phyloP scores from a whole-genome alignment of 352 stramenopile species.

The Phytopythium cucurbitacearum region DNA sequence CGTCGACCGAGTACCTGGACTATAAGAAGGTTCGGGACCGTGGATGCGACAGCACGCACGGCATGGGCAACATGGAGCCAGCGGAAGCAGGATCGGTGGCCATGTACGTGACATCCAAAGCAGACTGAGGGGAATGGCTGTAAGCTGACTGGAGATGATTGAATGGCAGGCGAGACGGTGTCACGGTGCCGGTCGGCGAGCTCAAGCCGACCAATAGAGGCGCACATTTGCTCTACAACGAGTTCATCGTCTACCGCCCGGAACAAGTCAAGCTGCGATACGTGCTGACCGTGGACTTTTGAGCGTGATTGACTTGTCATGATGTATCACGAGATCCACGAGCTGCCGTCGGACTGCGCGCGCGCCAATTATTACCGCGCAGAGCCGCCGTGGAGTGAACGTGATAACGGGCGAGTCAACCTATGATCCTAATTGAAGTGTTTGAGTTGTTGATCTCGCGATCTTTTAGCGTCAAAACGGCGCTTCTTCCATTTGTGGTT shows the following conservation, averaged over 20 bases:
- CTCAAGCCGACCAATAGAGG: conserved; percentile 10
- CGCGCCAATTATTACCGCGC: too few relatives aligned
- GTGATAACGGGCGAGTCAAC: too few relatives aligned
- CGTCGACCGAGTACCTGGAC: conserved; percentile 15
- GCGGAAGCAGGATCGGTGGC: conserved; percentile 17
- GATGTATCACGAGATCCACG: too few relatives aligned
- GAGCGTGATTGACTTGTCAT: background rate
- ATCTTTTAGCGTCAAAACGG: too few relatives aligned
- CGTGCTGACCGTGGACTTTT: conserved; percentile 21
- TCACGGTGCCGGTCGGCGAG: conserved; percentile 29
- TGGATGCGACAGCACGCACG: conserved; percentile 27
- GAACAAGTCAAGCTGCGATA: conserved; percentile 44
- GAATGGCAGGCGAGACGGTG: conserved; percentile 20
- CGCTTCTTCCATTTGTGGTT: too few relatives aligned
- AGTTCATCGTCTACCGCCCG: conserved; percentile 41
- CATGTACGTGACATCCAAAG: conserved; percentile 5
- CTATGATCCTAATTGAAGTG: too few relatives aligned
- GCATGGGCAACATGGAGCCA: conserved; percentile 24
- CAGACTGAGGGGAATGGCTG: background rate
- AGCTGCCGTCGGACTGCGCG: too few relatives aligned
- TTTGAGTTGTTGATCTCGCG: too few relatives aligned
- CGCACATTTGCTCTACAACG: conserved; percentile 35
- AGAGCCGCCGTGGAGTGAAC: too few relatives aligned
- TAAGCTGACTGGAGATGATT: background rate
- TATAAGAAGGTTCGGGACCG: conserved; percentile 18